Percentiles rank a stretch among this genome's conserved stretches.
These are phyloP conservation scores for Cercospora zeae-maydis DNA, from an alignment of 2,329 filamentous ascomycete genomes.

Conservation along the genomic window DNA sequence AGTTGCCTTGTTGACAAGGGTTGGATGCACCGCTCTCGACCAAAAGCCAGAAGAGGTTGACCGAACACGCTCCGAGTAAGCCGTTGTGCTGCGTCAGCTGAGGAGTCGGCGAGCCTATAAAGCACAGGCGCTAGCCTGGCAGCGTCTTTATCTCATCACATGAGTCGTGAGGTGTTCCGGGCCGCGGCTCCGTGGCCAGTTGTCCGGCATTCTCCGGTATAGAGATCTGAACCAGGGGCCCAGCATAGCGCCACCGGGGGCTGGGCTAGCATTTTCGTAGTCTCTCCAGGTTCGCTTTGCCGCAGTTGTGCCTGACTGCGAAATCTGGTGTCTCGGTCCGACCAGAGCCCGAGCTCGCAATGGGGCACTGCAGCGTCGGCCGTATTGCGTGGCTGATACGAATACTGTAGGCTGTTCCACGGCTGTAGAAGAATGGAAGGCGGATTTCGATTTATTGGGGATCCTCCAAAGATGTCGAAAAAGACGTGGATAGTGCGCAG, in stretches of 20 bases:
- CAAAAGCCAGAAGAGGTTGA: too few relatives aligned
- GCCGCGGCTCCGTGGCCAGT: background rate
- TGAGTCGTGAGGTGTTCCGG: background rate
- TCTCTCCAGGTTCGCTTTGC: background rate
- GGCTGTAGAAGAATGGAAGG: background rate
- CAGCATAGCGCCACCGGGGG: background rate
- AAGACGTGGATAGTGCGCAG: background rate
- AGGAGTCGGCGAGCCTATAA: too few relatives aligned
- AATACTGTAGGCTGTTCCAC: background rate
- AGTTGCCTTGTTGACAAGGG: too few relatives aligned
- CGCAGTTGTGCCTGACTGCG: background rate
- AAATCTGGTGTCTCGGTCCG: background rate
- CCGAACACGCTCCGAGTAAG: too few relatives aligned
- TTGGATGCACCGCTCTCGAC: too few relatives aligned
- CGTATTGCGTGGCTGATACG: background rate
- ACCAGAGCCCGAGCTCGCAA: background rate
- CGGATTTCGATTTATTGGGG: background rate
- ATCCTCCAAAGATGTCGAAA: background rate
- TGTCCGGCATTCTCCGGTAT: background rate
- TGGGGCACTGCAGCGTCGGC: background rate
- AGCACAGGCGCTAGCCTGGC: too few relatives aligned
- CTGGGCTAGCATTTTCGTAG: background rate
- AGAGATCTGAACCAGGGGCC: background rate
- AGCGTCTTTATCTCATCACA: background rate
- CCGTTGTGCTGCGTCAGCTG: too few relatives aligned